Conservation (phyloP, 495 filamentous ascomycete genomes). For the Penicillium cataractarum region DNA sequence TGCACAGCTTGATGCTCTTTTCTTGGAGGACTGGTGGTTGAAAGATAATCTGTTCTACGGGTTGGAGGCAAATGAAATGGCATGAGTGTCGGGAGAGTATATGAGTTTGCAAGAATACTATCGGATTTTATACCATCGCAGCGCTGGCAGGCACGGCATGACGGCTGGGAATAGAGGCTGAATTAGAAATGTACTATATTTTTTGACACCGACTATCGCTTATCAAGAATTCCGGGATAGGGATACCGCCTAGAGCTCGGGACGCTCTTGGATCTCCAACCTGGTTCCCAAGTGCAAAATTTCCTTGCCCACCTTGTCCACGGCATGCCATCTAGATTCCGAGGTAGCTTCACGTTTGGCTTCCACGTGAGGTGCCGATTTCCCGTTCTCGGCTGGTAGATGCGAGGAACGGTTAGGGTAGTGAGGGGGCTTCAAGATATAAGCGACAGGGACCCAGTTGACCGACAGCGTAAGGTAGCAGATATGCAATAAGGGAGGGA, state of each 20-base stretch:
- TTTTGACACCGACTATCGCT: neutral
- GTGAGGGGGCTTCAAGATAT: conserved; percentile 30
- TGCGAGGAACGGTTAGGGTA: conserved; percentile 12
- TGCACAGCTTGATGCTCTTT: conserved; percentile 5
- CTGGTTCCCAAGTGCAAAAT: conserved; percentile 5
- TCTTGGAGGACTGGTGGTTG: conserved; percentile 11
- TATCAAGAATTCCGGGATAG: neutral
- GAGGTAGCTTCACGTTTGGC: neutral
- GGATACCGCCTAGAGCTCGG: neutral
- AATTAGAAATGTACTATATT: neutral
- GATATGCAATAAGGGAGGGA: conserved; percentile 36
- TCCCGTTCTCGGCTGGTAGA: neutral
- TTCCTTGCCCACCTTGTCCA: conserved; percentile 2
- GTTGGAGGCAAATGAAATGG: neutral
- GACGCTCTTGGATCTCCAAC: conserved; percentile 2
- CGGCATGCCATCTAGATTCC: neutral
- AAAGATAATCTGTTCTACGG: conserved; percentile 1
- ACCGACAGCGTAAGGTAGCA: conserved; percentile 28
- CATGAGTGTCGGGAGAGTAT: neutral
- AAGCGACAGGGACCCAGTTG: conserved; percentile 34
- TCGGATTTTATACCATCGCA: neutral
- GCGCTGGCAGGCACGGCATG: neutral
- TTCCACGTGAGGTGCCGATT: neutral
- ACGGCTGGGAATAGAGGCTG: neutral
- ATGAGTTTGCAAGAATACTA: neutral